Percentiles rank a stretch among this genome's conserved stretches.
Conservation (phyloP, 768 basidiomycete genomes). For the Mrakia frigida region DNA sequence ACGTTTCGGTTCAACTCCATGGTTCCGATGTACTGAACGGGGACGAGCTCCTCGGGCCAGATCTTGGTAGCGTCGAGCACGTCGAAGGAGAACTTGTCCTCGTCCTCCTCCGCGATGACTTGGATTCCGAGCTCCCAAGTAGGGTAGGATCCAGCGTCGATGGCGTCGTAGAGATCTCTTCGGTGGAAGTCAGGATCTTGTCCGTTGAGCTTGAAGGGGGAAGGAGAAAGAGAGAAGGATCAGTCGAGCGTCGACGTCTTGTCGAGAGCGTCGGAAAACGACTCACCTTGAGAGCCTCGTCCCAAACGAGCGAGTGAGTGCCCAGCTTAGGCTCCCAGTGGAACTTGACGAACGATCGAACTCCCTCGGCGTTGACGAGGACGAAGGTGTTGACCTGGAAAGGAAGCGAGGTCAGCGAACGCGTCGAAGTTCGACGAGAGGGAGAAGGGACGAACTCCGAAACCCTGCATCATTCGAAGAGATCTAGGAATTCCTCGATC, state of each 20-base stretch:
- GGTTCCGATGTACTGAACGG: conserved; percentile 70
- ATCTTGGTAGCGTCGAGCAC: conserved; percentile 42
- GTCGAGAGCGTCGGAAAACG: not conserved
- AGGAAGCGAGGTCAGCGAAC: too few species aligned
- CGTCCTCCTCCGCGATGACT: conserved; percentile 60
- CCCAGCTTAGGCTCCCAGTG: conserved; percentile 75
- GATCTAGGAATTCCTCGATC: conserved; percentile 81
- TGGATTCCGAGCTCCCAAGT: conserved; percentile 78
- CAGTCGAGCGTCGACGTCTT: too few species aligned
- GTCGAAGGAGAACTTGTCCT: conserved; percentile 80
- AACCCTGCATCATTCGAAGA: conserved; percentile 86
- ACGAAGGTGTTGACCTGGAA: conserved; percentile 61
- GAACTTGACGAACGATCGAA: conserved; percentile 81
- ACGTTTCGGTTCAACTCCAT: conserved; percentile 51
- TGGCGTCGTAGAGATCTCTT: conserved; percentile 79
- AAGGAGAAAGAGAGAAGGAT: too few species aligned
- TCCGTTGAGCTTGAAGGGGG: conserved; percentile 43
- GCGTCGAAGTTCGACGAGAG: too few species aligned
- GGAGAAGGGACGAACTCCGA: conserved; percentile 45
- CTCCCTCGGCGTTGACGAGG: conserved; percentile 60
- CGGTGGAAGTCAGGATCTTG: conserved; percentile 90
- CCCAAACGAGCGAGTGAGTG: conserved; percentile 79
- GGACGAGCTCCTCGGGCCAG: conserved; percentile 76
- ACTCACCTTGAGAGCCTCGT: conserved; percentile 69
- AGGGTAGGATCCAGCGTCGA: conserved; percentile 62